Evolutionary conservation across 371 early-diverging fungal genomes (phyloP).

Genomic region (Rhizopus microsporus): DNA sequence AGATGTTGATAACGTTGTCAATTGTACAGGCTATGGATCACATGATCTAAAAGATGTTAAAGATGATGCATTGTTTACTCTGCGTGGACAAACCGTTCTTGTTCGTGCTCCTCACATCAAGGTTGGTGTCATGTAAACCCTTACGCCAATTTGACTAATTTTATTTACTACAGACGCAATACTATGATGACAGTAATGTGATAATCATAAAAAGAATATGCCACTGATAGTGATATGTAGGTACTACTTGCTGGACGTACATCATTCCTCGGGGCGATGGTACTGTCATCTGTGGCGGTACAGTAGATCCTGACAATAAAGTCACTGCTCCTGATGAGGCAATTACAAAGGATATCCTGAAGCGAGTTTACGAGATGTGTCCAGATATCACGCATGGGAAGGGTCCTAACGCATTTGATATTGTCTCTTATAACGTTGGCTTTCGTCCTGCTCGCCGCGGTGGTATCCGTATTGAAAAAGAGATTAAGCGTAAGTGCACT

Average conservation of each 20-base stretch:
- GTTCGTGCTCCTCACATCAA: constrained; percentile 71
- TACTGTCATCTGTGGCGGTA: constrained; percentile 73
- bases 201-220: background rate
- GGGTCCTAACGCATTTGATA: constrained; percentile 49
- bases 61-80: constrained; percentile 65
- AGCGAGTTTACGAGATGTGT: constrained; percentile 30
- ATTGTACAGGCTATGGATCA: constrained; percentile 75
- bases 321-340: constrained; percentile 32
- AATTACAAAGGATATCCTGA: constrained; percentile 36
- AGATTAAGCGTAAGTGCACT: constrained; percentile 47
- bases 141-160: constrained; percentile 5
- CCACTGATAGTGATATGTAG: constrained; percentile 14
- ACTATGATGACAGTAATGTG: constrained; percentile 31
- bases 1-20: constrained; percentile 63
- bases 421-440: constrained; percentile 69
- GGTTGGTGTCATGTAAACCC: constrained; percentile 3
- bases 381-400: constrained; percentile 47
- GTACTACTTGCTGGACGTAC: constrained; percentile 57
- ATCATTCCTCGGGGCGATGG: constrained; percentile 83
- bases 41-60: constrained; percentile 65
- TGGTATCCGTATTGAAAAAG: constrained; percentile 73
- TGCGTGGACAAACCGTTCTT: constrained; percentile 76
- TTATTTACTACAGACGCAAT: constrained; percentile 20
- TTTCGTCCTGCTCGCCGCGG: constrained; percentile 72
- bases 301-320: constrained; percentile 35